These are phyloP conservation scores for Bolboschoenoplectus hybrid DNA, from an alignment of 202 grass and related monocot species.

Conservation along the genomic window DNA sequence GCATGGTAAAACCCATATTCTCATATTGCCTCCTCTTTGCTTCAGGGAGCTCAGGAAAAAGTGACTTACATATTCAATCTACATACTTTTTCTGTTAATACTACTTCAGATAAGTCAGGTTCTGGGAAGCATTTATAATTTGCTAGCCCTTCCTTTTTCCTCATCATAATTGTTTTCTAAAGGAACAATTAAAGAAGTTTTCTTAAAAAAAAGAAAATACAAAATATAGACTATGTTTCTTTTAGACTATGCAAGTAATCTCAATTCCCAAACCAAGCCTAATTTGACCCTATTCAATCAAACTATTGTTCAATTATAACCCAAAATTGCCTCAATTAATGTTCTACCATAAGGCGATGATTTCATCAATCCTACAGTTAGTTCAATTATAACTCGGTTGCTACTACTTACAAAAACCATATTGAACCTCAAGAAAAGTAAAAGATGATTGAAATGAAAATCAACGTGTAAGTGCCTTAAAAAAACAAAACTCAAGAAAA, in stretches of 20 bases:
- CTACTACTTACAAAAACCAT: too few species aligned
- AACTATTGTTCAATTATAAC: not conserved
- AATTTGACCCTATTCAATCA: not conserved
- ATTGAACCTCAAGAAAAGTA: too few species aligned
- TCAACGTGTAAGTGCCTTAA: not conserved
- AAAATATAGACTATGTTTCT: not conserved
- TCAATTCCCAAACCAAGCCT: not conserved
- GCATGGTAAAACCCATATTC: slow-evolving; percentile 83
- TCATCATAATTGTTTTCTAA: slow-evolving; percentile 96
- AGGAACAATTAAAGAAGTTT: slow-evolving; percentile 21
- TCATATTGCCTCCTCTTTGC: slow-evolving; percentile 88
- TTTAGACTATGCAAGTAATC: not conserved
- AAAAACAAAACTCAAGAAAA: not conserved
- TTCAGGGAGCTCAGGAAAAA: slow-evolving; percentile 90
- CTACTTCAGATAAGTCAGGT: slow-evolving; percentile 90
- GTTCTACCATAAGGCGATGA: not conserved
- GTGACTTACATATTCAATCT: slow-evolving; percentile 61
- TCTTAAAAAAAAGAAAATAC: slow-evolving; percentile 24
- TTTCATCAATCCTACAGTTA: not conserved
- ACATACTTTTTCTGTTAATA: slow-evolving; percentile 65
- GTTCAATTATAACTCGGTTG: too few species aligned
- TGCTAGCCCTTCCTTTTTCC: slow-evolving; percentile 93
- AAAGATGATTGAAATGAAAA: too few species aligned
- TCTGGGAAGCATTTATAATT: slow-evolving; percentile 98
- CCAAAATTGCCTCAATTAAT: not conserved